These are phyloP conservation scores for Vitis rupestris DNA, from an alignment of 164 flowering plant genomes.

Conservation along the genomic window DNA sequence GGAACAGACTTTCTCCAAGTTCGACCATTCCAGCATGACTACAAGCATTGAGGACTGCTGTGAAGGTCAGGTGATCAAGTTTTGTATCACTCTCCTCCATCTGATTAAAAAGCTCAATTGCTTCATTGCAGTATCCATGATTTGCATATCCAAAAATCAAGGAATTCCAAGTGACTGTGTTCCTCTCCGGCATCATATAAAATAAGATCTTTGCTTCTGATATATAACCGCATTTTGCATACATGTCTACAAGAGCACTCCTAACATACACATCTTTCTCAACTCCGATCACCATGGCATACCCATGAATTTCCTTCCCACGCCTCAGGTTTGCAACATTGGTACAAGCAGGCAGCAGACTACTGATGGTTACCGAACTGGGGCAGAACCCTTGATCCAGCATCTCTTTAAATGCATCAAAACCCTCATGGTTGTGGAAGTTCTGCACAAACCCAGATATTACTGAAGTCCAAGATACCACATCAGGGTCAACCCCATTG, in stretches of 20 bases:
- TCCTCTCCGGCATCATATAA: slow-evolving; percentile 37
- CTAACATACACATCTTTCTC: slow-evolving; percentile 59
- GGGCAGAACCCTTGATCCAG: slow-evolving; percentile 41
- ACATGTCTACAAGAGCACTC: slow-evolving; percentile 84
- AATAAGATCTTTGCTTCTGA: slow-evolving; percentile 58
- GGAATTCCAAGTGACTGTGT: slow-evolving; percentile 72
- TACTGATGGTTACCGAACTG: slow-evolving; percentile 54
- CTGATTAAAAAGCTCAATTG: slow-evolving; percentile 55
- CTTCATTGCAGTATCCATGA: slow-evolving; percentile 64
- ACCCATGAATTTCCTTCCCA: slow-evolving; percentile 64
- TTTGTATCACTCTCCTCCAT: slow-evolving; percentile 42
- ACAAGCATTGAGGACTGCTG: slow-evolving; percentile 75
- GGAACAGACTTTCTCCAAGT: slow-evolving; percentile 52
- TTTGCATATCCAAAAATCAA: slow-evolving; percentile 85
- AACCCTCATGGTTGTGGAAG: slow-evolving; percentile 44
- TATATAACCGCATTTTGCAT: slow-evolving; percentile 78
- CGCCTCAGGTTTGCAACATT: slow-evolving; percentile 34
- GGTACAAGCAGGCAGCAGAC: slow-evolving; percentile 58
- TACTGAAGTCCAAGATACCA: slow-evolving; percentile 80
- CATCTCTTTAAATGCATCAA: slow-evolving; percentile 55
- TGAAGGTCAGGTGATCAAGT: slow-evolving; percentile 68
- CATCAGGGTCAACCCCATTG: slow-evolving; percentile 51
- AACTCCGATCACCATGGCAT: slow-evolving; percentile 52
- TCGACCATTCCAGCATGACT: slow-evolving; percentile 64
- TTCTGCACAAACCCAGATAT: slow-evolving; percentile 75